Percentiles rank a stretch among this genome's conserved stretches.
phyloP scores from a whole-genome alignment of 345 rosid genomes.

The Moricandia arvensis region DNA sequence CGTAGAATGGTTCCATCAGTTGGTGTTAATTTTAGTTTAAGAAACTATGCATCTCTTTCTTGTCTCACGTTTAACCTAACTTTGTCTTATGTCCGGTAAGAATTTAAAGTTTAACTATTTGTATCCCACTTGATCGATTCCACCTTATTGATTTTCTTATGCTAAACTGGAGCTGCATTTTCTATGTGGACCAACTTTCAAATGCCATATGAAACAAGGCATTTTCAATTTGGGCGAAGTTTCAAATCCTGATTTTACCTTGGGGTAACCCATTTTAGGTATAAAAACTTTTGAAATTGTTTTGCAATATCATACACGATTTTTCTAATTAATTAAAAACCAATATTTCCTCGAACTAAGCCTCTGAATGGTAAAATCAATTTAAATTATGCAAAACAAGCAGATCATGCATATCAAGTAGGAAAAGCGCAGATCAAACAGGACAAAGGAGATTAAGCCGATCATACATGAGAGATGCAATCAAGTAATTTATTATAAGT shows the following conservation, averaged over 20 bases:
- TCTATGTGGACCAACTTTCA: neutral
- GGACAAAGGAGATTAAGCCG: no score
- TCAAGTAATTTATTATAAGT: no score
- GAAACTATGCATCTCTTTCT: slow-evolving; percentile 9
- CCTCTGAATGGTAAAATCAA: no score
- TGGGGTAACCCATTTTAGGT: neutral
- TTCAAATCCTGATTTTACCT: neutral
- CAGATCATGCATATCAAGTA: no score
- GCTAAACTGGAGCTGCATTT: neutral
- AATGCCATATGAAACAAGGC: neutral
- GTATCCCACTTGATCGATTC: neutral
- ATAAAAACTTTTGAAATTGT: no score
- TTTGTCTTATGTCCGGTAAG: slow-evolving; percentile 22
- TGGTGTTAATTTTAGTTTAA: slow-evolving; percentile 22
- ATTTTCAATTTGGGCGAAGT: neutral
- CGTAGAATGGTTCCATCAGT: neutral
- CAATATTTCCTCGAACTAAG: no score
- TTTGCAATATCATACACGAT: no score
- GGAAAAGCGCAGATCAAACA: no score
- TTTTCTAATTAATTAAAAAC: no score
- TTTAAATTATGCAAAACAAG: no score
- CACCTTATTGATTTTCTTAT: neutral
- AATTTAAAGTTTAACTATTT: neutral
- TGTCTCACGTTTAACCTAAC: slow-evolving; percentile 11
- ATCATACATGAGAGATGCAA: no score